A percentile compares a stretch with the other conserved stretches of the same genome.
Evolutionary conservation across 1,284 basidiomycete genomes (phyloP).

Genomic region (Pseudomicrostroma phylloplanum): DNA sequence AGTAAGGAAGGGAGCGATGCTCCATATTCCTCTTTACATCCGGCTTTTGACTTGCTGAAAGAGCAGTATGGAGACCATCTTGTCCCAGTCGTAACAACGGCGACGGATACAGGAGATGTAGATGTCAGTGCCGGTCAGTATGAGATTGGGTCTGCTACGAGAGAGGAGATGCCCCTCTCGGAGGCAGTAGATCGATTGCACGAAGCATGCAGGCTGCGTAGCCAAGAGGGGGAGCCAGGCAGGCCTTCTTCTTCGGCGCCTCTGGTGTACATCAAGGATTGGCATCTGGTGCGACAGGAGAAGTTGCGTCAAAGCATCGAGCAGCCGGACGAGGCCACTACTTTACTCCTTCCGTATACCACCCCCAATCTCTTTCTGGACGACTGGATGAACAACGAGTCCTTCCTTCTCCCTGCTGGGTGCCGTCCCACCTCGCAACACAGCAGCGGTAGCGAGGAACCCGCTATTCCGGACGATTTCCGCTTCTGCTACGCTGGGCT

Average conservation of each 20-base stretch:
- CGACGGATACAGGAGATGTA: not conserved
- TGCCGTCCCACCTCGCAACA: not conserved
- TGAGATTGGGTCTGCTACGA: not conserved
- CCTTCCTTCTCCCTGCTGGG: not conserved
- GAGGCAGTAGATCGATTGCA: not conserved
- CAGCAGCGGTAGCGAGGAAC: not conserved
- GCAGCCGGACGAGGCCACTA: not conserved
- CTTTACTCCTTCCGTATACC: constrained; percentile 51
- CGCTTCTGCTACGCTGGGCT: constrained; percentile 45
- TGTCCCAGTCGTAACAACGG: not conserved
- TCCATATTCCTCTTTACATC: not conserved
- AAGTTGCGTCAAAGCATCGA: not conserved
- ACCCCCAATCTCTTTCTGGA: constrained; percentile 55
- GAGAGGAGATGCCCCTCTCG: not conserved
- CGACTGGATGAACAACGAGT: constrained; percentile 54
- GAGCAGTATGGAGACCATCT: not conserved
- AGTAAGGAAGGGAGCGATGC: not conserved
- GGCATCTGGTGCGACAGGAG: constrained; percentile 54
- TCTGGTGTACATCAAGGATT: constrained; percentile 58
- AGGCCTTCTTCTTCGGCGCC: not conserved
- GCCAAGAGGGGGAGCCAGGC: not conserved
- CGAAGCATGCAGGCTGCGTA: not conserved
- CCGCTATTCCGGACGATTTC: constrained; percentile 54
- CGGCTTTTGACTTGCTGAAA: not conserved
- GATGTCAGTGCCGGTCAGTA: not conserved